These are phyloP conservation scores for Hordeum marinum DNA, from an alignment of 176 grass and related monocot genomes.

Conservation along the genomic window DNA sequence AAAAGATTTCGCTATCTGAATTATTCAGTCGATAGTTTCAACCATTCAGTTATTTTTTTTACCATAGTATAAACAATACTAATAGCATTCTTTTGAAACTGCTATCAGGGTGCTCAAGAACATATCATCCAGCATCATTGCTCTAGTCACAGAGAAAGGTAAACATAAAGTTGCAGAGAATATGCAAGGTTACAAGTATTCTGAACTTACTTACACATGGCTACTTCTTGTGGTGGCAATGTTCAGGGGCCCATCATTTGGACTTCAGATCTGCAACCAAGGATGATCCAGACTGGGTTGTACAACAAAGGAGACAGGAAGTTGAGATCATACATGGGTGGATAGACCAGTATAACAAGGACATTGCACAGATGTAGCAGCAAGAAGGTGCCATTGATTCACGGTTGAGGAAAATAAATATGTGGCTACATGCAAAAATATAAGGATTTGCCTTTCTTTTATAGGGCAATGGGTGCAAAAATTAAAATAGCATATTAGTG, in stretches of 20 bases:
- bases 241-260: conserved; percentile 81
- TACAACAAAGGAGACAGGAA: conserved; percentile 77
- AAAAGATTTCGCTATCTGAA: background rate
- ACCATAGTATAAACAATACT: background rate
- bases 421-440: conserved; percentile 10
- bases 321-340: conserved; percentile 72
- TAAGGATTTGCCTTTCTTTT: background rate
- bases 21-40: background rate
- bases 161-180: background rate
- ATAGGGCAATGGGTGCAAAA: conserved; percentile 5
- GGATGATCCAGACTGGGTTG: conserved; percentile 76
- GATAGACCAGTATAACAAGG: conserved; percentile 69
- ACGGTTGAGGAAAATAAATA: background rate
- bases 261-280: conserved; percentile 73
- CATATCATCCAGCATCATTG: conserved; percentile 83
- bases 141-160: conserved; percentile 88
- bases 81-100: background rate
- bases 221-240: background rate
- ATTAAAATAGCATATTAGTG: background rate
- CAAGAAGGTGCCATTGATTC: conserved; percentile 5
- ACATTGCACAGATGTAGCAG: conserved; percentile 35
- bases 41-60: background rate
- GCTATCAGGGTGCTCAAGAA: conserved; percentile 82
- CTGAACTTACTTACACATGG: background rate
- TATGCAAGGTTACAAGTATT: background rate